Base-by-base conservation (phyloP, 805 yeast species). In the Suhomyces faveliae region DNA sequence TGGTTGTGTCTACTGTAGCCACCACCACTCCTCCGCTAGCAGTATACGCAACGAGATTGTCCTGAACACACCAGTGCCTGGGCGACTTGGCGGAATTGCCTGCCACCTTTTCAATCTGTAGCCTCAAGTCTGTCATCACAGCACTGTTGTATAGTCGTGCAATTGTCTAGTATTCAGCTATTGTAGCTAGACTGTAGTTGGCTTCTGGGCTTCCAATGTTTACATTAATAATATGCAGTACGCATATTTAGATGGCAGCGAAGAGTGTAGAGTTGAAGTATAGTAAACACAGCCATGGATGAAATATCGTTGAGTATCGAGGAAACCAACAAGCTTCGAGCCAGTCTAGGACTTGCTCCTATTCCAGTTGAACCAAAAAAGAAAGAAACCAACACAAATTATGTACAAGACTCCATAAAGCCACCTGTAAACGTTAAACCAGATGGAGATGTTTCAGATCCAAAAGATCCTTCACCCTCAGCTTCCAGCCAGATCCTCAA, bases 11-110 rank as follows among this genome's bases (percentile, higher is more conserved):
- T 1, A 75, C 47, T 15, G 64, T 57, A 40, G 77, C 64, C 1
- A 80, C 81, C 10, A 80, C 82, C 3, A 80, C 84, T 3, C 85
- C 85, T 19, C 83, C 83, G 49, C 83, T 77, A 10, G 84, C 84
- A 3, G 76, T 71, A 55, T 80, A 81, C 0, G 82, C 85, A 19
- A 81, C 58, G 3, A 68, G 46, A 48, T 74, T 64, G 12, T 61
- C 71, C 19, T 68, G 68, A 2, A 73, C 65, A 10, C 68, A 62
- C 47, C 79, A 65, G 35, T 76, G 76, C 22, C 73, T 64, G 7
- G 71, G 59, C 2, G 64, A 55, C 40, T 59, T 69, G 1, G 82
- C 75, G 1, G 84, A 77, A 0, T 80, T 72, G 1, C 84, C 85
- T 25, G 67, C 25, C 9, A 68, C 62, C 17, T 51, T 33, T 33